Evolutionary conservation across 1,139 yeast species (phyloP).

Genomic region (Kodamaea plutei): DNA sequence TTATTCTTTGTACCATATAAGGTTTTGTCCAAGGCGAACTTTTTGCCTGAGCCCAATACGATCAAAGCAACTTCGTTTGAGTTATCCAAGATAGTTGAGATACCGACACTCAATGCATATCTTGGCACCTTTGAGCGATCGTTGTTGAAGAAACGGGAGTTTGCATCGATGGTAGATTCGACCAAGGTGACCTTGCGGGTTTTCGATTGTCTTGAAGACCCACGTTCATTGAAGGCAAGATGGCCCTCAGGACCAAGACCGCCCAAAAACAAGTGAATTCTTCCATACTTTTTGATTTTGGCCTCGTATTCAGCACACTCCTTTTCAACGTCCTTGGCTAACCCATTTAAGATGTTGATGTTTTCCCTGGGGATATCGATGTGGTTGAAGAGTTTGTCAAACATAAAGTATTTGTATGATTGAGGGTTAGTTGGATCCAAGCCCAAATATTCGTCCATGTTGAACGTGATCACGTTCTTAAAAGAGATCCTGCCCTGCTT

Average conservation of each 20-base stretch:
- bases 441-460: conserved; percentile 61
- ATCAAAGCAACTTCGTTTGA: conserved; percentile 51
- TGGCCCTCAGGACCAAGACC: conserved; percentile 68
- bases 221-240: conserved; percentile 61
- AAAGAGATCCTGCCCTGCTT: conserved; percentile 44
- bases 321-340: conserved; percentile 39
- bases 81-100: conserved; percentile 57
- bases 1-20: conserved; percentile 34
- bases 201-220: conserved; percentile 43
- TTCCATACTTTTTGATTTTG: conserved; percentile 47
- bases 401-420: conserved; percentile 61
- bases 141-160: conserved; percentile 51
- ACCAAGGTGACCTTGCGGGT: conserved; percentile 52
- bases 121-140: conserved; percentile 49
- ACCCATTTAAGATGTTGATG: conserved; percentile 55
- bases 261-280: conserved; percentile 55
- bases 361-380: conserved; percentile 53
- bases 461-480: conserved; percentile 55
- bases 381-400: conserved; percentile 54
- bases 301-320: conserved; percentile 53
- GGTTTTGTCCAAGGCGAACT: conserved; percentile 43
- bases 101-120: conserved; percentile 55
- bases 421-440: conserved; percentile 47
- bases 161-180: conserved; percentile 52
- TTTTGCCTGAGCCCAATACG: conserved; percentile 44